Evolutionary conservation across 2,329 filamentous ascomycete genomes (phyloP), one percentile per base, ranked within the genome.

Genomic region (Epichloe scottii): DNA sequence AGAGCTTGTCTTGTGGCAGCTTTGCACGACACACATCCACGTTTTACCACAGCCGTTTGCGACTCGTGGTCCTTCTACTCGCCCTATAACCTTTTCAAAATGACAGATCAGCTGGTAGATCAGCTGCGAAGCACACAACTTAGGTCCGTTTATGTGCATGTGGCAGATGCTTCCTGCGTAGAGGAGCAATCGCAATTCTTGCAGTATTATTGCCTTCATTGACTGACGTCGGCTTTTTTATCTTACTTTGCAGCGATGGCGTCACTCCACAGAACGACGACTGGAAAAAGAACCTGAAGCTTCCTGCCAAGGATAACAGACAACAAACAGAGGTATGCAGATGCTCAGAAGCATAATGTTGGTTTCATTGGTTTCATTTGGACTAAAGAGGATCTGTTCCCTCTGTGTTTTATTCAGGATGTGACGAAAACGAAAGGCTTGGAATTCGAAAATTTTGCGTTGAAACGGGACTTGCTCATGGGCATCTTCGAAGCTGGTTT

Each of bases 401-500:
- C 48, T 10, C 34, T 42, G 38, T 40, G 54, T 6, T 55, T 30
- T n/a, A 39, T 41, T 2, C 56, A 95, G 87, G 93, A 98, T 86
- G 94, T 98, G 55, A 97, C 91, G 52, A 90, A 89, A 62, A 98
- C 91, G 34, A 97, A 96, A 73, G 93, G 93, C 54, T 77, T 98
- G 55, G 93, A 98, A 61, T 98, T 96, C 64, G 94, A 98, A 70
- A 88, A 97, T 59, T 96, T 98, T 67, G 87, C 86, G 58, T 84
- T 98, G 61, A 95, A 95, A 75, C 81, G 93, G 66, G 88, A 95
- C 66, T 75, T 98, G 55, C 81, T 98, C 73, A 98, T 97, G 91
- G 93, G 93, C 56, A 97, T 98, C 59, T 98, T 97, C 69, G 93
- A 98, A 74, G 93, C 93, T 59, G 93, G 93, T 56, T 98, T 96